These are phyloP conservation scores for Trichoderma asperelloides DNA, from an alignment of 495 filamentous ascomycete genomes.

Conservation along the genomic window DNA sequence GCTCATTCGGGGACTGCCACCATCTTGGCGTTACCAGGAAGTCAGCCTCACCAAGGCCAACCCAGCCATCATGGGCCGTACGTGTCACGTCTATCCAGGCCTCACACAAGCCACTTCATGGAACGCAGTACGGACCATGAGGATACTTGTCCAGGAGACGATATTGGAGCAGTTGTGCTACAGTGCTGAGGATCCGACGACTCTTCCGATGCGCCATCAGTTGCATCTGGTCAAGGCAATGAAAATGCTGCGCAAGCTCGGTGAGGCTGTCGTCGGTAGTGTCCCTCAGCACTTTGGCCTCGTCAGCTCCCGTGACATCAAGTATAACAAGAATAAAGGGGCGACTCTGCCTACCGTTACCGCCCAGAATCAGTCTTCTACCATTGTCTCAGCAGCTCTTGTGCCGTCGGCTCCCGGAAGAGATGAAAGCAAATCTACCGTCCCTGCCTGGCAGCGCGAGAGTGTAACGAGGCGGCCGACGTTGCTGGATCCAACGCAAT, in stretches of 20 bases:
- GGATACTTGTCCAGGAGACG: slow-evolving; percentile 50
- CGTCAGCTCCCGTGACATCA: slow-evolving; percentile 17
- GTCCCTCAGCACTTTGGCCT: slow-evolving; percentile 37
- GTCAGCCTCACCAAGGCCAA: slow-evolving; percentile 27
- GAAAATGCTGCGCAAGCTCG: slow-evolving; percentile 23
- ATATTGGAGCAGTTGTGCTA: slow-evolving; percentile 21
- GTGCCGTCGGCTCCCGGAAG: background rate
- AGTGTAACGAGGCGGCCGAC: slow-evolving; percentile 17
- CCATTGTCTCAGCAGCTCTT: slow-evolving; percentile 18
- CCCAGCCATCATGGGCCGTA: slow-evolving; percentile 35
- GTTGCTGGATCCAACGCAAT: slow-evolving; percentile 21
- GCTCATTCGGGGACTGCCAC: slow-evolving; percentile 33
- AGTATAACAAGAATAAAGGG: slow-evolving; percentile 18
- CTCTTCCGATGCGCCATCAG: slow-evolving; percentile 16
- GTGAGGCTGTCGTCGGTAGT: slow-evolving; percentile 36
- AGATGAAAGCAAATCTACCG: background rate
- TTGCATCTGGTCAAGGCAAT: slow-evolving; percentile 21
- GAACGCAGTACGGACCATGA: slow-evolving; percentile 48
- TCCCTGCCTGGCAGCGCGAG: background rate
- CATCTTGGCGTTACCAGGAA: slow-evolving; percentile 24
- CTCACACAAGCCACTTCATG: slow-evolving; percentile 45
- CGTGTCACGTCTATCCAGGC: slow-evolving; percentile 46
- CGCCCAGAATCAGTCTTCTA: slow-evolving; percentile 18
- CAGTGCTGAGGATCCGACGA: slow-evolving; percentile 1
- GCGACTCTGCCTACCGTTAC: slow-evolving; percentile 16